Evolutionary conservation across 306 rosid genomes (phyloP), one percentile per base, ranked within the genome.

Genomic region (Leucaena leucocephala): DNA sequence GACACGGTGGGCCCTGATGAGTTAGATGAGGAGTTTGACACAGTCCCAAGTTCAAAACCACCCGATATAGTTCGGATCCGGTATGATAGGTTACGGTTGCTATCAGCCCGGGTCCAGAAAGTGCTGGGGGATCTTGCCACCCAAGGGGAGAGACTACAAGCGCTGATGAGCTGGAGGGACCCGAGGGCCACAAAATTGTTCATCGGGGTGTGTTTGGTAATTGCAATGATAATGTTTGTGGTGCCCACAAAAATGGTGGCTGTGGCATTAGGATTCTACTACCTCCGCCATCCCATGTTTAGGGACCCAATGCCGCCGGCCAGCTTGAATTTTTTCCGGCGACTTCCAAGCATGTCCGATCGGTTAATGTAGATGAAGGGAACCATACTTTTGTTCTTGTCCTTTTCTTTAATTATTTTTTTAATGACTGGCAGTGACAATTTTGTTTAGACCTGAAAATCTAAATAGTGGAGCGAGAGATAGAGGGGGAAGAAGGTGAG

Each of bases 81-180:
- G 36, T 95, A 95, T 57, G 98, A 95, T 33, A 80, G 96, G 85
- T 78, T 95, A 35, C 80, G 99, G 42, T 85, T 93, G 85, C 75
- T 95, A 67, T 97, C 94, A 1, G 93, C 91, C 35, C 68, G 99
- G 72, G 93, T 91, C 27, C 99, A 95, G 72, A 95, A 93, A 3
- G 97, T 95, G 40, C 82, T 95, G 91, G 98, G 99, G 22, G 96
- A 93, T 84, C 87, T 95, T 77, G 99, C 98, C 0, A 84, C 99
- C 0, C 99, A 95, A 52, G 99, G 99, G 0, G 99, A 95, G 66
- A 82, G 99, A 85, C 76, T 90, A 42, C 98, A 95, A 58, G 98
- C 97, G 4, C 82, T 95, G 88, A 97, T 95, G 40, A 78, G 87
- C 62, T 86, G 98, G 98, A 91, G 98, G 83, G 98, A 91, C 82